Conservation (phyloP, 2,329 filamentous ascomycete species). For the Plenodomus lindquistii region DNA sequence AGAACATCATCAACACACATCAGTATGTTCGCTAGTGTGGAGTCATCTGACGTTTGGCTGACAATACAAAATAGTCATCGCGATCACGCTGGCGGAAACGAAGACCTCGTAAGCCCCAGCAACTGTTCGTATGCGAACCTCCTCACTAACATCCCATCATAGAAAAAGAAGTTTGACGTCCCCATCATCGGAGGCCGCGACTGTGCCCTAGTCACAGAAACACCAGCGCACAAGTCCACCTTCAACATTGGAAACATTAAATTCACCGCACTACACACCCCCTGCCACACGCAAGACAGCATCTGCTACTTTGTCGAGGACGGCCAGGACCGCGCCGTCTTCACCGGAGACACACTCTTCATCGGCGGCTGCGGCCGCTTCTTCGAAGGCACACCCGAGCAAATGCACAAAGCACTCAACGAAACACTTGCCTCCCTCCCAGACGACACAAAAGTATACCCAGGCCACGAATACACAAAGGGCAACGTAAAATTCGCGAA, state of each 20-base stretch:
- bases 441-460: slow-evolving; percentile 89
- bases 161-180: slow-evolving; percentile 66
- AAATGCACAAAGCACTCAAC: slow-evolving; percentile 92
- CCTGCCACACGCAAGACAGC: slow-evolving; percentile 97
- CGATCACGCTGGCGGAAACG: slow-evolving; percentile 93
- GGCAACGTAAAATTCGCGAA: slow-evolving; percentile 87
- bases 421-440: slow-evolving; percentile 78
- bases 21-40: slow-evolving; percentile 65
- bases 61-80: slow-evolving; percentile 66
- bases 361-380: slow-evolving; percentile 94
- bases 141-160: background rate
- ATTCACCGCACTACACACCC: slow-evolving; percentile 88
- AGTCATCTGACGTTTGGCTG: slow-evolving; percentile 7
- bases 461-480: slow-evolving; percentile 98
- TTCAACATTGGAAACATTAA: slow-evolving; percentile 84
- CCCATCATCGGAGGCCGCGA: slow-evolving; percentile 86
- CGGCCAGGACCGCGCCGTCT: slow-evolving; percentile 75
- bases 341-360: slow-evolving; percentile 96
- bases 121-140: background rate
- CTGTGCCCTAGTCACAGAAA: slow-evolving; percentile 78
- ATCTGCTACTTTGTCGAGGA: slow-evolving; percentile 95
- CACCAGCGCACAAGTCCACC: slow-evolving; percentile 72
- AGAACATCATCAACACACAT: slow-evolving; percentile 92
- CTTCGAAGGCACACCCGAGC: slow-evolving; percentile 85
- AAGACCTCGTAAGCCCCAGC: slow-evolving; percentile 68